phyloP scores from a whole-genome alignment of 345 rosid species.

The Melastoma malabathricum region DNA sequence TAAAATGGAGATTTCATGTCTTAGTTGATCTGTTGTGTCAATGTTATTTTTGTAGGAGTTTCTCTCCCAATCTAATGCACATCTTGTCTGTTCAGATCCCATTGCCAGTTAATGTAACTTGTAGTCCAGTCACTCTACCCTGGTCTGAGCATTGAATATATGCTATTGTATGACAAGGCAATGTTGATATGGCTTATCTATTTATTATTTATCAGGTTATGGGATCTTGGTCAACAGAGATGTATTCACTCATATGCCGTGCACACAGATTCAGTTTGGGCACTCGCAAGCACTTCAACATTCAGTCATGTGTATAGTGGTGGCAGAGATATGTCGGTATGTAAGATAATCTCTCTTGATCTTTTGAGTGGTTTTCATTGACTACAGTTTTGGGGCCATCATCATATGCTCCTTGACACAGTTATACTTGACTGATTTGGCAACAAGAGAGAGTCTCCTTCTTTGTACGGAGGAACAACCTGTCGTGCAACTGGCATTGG shows the following conservation, averaged over 20 bases:
- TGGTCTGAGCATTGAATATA: no score
- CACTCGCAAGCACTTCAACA: conserved; percentile 91
- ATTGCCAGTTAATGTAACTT: no score
- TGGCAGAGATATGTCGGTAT: conserved; percentile 94
- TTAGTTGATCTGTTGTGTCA: no score
- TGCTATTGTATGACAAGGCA: no score
- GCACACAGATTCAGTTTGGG: conserved; percentile 99
- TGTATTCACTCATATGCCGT: conserved; percentile 98
- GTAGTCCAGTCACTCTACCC: no score
- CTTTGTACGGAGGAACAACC: conserved; percentile 91
- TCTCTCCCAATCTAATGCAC: no score
- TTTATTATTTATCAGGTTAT: conserved; percentile 39
- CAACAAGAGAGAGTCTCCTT: conserved; percentile 86
- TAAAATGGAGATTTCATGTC: no score
- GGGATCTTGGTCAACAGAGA: conserved; percentile 99
- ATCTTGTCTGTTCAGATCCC: no score
- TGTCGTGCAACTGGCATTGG: conserved; percentile 71
- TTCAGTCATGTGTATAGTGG: conserved; percentile 98
- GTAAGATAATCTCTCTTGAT: conserved; percentile 55
- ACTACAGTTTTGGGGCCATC: no score
- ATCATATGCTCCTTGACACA: conserved; percentile 11
- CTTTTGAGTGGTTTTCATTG: no score
- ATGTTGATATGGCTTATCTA: conserved; percentile 7
- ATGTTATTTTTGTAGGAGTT: no score
- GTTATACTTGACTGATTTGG: conserved; percentile 96